Conservation (phyloP, 495 filamentous ascomycete genomes). For the Cercophora scortea region DNA sequence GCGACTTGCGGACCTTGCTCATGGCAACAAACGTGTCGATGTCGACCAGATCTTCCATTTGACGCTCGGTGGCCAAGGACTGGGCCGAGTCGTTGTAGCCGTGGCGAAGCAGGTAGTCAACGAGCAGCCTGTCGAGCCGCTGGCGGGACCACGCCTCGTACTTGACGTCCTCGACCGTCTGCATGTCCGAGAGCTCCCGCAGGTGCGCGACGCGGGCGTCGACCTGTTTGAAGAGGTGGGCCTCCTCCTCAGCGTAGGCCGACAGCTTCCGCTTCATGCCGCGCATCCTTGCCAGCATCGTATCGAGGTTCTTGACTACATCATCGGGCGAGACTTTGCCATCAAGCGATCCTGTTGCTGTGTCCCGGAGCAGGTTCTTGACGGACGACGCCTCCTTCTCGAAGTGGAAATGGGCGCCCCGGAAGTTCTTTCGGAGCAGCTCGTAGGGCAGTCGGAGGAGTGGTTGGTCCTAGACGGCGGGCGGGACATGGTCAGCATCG, state of each 20-base stretch:
- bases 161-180: slow-evolving; percentile 80
- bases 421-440: slow-evolving; percentile 87
- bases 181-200: slow-evolving; percentile 67
- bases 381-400: slow-evolving; percentile 71
- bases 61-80: slow-evolving; percentile 61
- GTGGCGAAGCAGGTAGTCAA: slow-evolving; percentile 81
- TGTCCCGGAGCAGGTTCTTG: slow-evolving; percentile 59
- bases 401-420: slow-evolving; percentile 70
- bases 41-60: slow-evolving; percentile 69
- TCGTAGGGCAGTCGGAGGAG: slow-evolving; percentile 88
- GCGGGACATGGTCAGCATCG: neutral
- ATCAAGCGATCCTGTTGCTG: slow-evolving; percentile 57
- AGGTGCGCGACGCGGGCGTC: slow-evolving; percentile 73
- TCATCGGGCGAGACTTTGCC: slow-evolving; percentile 53
- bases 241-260: slow-evolving; percentile 68
- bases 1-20: slow-evolving; percentile 61
- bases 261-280: slow-evolving; percentile 82
- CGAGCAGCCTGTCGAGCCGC: slow-evolving; percentile 74
- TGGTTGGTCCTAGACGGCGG: slow-evolving; percentile 69
- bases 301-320: slow-evolving; percentile 68
- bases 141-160: slow-evolving; percentile 85
- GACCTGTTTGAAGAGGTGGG: slow-evolving; percentile 60
- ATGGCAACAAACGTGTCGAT: slow-evolving; percentile 81
- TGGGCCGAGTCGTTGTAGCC: slow-evolving; percentile 75
- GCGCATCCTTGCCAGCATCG: slow-evolving; percentile 77